These are phyloP conservation scores for Tolypocladium inflatum DNA, from an alignment of 2,329 filamentous ascomycete genomes.

Conservation along the genomic window DNA sequence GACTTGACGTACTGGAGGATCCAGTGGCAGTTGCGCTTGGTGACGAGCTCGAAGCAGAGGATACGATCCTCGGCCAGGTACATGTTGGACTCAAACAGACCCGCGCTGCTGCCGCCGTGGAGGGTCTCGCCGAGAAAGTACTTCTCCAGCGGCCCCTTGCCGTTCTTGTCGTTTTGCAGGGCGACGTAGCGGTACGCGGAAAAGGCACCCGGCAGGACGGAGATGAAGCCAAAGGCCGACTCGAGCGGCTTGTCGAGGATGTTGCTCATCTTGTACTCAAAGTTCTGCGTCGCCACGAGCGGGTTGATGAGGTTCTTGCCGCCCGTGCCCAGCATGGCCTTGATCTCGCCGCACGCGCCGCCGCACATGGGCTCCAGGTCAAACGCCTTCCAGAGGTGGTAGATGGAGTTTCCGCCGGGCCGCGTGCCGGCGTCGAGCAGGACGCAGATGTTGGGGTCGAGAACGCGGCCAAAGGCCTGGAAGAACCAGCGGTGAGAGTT, in stretches of 20 bases:
- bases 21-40: constrained; percentile 96
- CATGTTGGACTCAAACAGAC: constrained; percentile 99
- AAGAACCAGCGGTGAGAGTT: constrained; percentile 99
- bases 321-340: constrained; percentile 81
- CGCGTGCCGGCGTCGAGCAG: constrained; percentile 93
- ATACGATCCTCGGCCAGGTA: constrained; percentile 98
- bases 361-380: constrained; percentile 96
- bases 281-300: constrained; percentile 92
- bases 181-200: constrained; percentile 96
- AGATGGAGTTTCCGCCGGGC: constrained; percentile 88
- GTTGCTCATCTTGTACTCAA: constrained; percentile 99
- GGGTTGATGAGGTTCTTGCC: constrained; percentile 89
- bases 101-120: constrained; percentile 81
- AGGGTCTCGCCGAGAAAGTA: constrained; percentile 97
- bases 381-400: constrained; percentile 97
- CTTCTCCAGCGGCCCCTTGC: constrained; percentile 84
- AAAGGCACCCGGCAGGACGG: constrained; percentile 91
- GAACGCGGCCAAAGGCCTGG: constrained; percentile 83
- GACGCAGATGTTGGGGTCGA: constrained; percentile 95
- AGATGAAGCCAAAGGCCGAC: constrained; percentile 96
- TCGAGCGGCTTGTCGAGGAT: constrained; percentile 97
- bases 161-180: constrained; percentile 92
- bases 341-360: constrained; percentile 96
- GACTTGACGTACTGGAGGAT: constrained; percentile 98
- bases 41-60: constrained; percentile 94